Base-by-base conservation (phyloP, 441 rosid genomes). In the Brassica balearica region DNA sequence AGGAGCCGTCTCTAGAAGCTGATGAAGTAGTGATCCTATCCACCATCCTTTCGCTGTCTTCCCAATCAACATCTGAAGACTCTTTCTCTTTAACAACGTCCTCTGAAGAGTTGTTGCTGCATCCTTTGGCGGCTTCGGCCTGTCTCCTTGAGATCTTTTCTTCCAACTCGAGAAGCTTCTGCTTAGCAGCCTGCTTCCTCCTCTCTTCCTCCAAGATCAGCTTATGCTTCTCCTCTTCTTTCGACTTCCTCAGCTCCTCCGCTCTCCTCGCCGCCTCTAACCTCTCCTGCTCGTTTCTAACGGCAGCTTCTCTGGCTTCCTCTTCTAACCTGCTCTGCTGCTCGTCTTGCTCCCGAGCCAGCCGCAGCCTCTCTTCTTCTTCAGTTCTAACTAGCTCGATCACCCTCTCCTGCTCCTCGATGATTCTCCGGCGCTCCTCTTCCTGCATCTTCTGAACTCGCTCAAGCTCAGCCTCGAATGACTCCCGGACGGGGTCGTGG, bases 391-490 rank as follows among this genome's bases (percentile, higher is more conserved):
- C 94, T 65, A 88, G 84, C 76, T 96, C 97, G 76, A 90, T 70
- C 67, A 92, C 90, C 87, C 89, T 92, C 79, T 92, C 98, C 76
- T 94, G 95, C 82, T 92, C 97, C 83, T 92, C 92, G 3, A 90
- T 73, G 71, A 88, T 79, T 46, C 87, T 87, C 79, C 85, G 88
- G 27, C 97, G 85, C 84, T 91, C 98, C 79, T 87, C 91, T 82
- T 96, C 99, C 82, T 96, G 98, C 91, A 93, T 82, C 84, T 90
- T 94, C 84, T 96, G 98, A 76, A 96, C 97, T 81, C 95, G 90
- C 85, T 96, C 93, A 72, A 96, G 97, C 83, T 96, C 99, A 81
- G 98, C 99, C 88, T 96, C 99, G 83, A 96, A 96, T 71, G 98
- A 94, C 67, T 94, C 99, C 73, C 98, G 87, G 15, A 88, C 92